Percentiles rank a stretch among this genome's conserved stretches.
Evolutionary conservation across 1,139 yeast genomes (phyloP).

Genomic region (Maudiozyma humilis): DNA sequence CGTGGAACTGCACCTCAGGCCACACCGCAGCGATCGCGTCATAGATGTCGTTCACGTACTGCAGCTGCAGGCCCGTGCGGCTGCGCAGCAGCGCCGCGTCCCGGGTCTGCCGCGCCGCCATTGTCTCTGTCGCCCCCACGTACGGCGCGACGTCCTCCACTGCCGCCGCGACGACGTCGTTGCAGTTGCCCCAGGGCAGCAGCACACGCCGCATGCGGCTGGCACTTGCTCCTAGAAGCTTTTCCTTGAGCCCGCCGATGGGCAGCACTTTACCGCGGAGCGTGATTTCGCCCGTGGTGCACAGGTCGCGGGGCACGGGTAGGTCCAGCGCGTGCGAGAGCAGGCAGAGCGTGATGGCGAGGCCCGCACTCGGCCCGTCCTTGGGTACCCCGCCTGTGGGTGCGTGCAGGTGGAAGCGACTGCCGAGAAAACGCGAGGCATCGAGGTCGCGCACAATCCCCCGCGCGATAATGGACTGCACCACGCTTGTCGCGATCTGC

Average conservation of each 20-base stretch:
- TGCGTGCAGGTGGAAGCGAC: slow-evolving; percentile 89
- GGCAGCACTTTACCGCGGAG: slow-evolving; percentile 87
- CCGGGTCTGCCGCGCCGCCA: slow-evolving; percentile 11
- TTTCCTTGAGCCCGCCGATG: slow-evolving; percentile 91
- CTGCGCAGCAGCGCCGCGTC: slow-evolving; percentile 42
- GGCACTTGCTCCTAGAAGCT: slow-evolving; percentile 89
- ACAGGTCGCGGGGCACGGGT: slow-evolving; percentile 66
- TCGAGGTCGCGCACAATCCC: slow-evolving; percentile 20
- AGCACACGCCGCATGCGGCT: slow-evolving; percentile 83
- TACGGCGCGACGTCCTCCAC: slow-evolving; percentile 6
- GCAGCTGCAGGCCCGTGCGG: slow-evolving; percentile 49
- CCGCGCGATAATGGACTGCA: slow-evolving; percentile 49
- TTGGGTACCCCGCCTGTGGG: slow-evolving; percentile 97
- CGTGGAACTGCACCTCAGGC: slow-evolving; percentile 35
- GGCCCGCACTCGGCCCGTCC: slow-evolving; percentile 98
- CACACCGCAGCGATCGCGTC: slow-evolving; percentile 67
- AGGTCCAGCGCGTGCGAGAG: slow-evolving; percentile 72
- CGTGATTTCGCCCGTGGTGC: slow-evolving; percentile 96
- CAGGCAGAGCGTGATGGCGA: slow-evolving; percentile 83
- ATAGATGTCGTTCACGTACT: slow-evolving; percentile 68
- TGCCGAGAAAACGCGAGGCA: slow-evolving; percentile 57
- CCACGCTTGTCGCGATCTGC: slow-evolving; percentile 71
- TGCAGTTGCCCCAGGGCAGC: slow-evolving; percentile 85
- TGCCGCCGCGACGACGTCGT: slow-evolving; percentile 58
- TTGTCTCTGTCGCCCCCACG: slow-evolving; percentile 3